phyloP scores from a whole-genome alignment of 129 eudicot genomes.

The Flaveria ramosissima region DNA sequence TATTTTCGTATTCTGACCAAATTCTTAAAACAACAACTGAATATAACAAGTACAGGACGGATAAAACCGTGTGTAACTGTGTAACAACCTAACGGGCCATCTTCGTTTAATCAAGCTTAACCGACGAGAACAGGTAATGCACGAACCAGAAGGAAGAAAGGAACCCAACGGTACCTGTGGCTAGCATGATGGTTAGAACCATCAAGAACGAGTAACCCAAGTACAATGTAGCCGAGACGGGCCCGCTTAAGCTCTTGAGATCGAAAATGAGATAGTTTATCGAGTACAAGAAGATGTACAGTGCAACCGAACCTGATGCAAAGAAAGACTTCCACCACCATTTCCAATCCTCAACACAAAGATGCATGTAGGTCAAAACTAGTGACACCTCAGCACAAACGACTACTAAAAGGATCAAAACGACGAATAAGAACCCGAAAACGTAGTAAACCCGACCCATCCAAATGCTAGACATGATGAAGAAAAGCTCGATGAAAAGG shows the following conservation, averaged over 20 bases:
- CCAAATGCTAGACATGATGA: conserved; percentile 50
- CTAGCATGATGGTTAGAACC: conserved; percentile 47
- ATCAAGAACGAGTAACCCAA: conserved; percentile 45
- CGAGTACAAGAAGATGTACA: conserved; percentile 46
- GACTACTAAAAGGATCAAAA: conserved; percentile 42
- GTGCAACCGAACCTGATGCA: conserved; percentile 48
- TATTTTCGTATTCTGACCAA: conserved; percentile 17
- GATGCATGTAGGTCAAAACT: conserved; percentile 87
- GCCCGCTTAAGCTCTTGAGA: conserved; percentile 47
- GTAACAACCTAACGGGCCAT: conserved; percentile 11
- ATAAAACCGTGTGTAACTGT: conserved; percentile 21
- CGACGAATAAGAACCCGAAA: conserved; percentile 42
- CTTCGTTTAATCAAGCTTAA: conserved; percentile 42
- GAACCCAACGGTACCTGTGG: conserved; percentile 44
- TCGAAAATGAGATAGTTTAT: conserved; percentile 43
- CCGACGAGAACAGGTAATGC: conserved; percentile 49
- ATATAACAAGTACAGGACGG: conserved; percentile 21
- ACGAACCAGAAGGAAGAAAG: conserved; percentile 53
- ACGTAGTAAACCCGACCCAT: conserved; percentile 46
- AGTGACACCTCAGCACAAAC: conserved; percentile 91
- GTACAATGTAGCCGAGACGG: conserved; percentile 41
- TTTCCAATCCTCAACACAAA: conserved; percentile 75
- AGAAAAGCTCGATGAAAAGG: conserved; percentile 47
- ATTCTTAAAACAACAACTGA: conserved; percentile 27
- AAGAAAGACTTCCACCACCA: conserved; percentile 59